Evolutionary conservation across 495 filamentous ascomycete species (phyloP), one percentile per base, ranked within the genome.

Genomic region (Geopyxis carbonaria): DNA sequence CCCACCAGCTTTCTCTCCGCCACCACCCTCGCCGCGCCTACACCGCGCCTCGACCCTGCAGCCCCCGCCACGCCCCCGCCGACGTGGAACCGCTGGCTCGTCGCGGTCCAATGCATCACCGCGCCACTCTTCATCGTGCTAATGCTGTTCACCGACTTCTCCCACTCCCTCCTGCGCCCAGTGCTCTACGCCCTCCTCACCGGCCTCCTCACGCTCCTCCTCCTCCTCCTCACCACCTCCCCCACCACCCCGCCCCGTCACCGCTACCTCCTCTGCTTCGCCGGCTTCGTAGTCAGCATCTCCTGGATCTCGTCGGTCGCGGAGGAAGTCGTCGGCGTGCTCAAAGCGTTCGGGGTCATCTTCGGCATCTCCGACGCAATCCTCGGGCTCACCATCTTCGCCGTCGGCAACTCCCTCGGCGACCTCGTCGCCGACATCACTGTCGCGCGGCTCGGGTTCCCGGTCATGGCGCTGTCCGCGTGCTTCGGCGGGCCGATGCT

Each of bases 401-500:
- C 91, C 0, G 84, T 95, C 10, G 89, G 91, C 9, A 99, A 94
- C 52, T 92, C 82, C 2, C 65, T 95, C 5, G 87, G 91, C 8
- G 91, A 99, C 51, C 64, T 99, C 0, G 85, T 99, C 3, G 85
- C 91, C 5, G 81, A 99, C 47, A 75, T 94, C 40, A 99, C 91
- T 0, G 79, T 99, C 24, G 91, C 91, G 7, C 65, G 80, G 10
- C 68, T 95, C 0, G 89, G 91, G 0, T 93, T 85, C 59, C 91
- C 91, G 0, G 85, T 95, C 29, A 99, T 99, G 91, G 91, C 91
- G 5, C 66, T 99, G 47, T 75, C 73, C 1, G 91, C 91, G 20
- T 99, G 91, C 53, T 95, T 95, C 50, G 91, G 91, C 11, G 91
- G 91, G 0, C 91, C 91, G 0, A 83, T 99, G 82, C 68, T 99